These are phyloP conservation scores for Styphnolobium japonicum DNA, from an alignment of 306 rosid species.

Conservation along the genomic window DNA sequence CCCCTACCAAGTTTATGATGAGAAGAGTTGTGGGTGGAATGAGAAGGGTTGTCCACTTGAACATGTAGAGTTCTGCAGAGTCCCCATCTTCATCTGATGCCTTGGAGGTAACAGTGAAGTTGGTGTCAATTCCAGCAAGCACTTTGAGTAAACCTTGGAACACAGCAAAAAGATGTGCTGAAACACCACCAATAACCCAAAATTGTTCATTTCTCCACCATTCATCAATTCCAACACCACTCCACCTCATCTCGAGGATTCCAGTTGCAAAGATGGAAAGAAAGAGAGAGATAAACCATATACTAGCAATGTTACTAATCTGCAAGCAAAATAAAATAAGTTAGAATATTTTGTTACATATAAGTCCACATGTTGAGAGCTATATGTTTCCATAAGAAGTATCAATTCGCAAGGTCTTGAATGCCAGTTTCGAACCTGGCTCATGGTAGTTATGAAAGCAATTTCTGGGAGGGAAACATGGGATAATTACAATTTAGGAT, in stretches of 20 bases:
- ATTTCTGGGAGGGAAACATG: not conserved
- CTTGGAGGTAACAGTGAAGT: slow-evolving; percentile 97
- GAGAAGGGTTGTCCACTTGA: slow-evolving; percentile 96
- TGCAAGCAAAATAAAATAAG: slow-evolving; percentile 39
- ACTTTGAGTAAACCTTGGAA: slow-evolving; percentile 96
- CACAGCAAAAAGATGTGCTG: slow-evolving; percentile 88
- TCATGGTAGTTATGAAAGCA: not conserved
- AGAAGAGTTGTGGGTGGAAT: slow-evolving; percentile 95
- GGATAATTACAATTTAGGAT: not conserved
- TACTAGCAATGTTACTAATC: slow-evolving; percentile 96
- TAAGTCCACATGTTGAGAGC: not conserved
- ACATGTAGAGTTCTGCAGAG: slow-evolving; percentile 81
- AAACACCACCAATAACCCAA: slow-evolving; percentile 98
- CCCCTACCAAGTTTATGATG: slow-evolving; percentile 86
- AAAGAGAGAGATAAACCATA: slow-evolving; percentile 95
- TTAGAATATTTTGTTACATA: not conserved
- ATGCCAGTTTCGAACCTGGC: not conserved
- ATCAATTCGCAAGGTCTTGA: not conserved
- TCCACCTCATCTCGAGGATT: slow-evolving; percentile 99
- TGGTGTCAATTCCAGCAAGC: slow-evolving; percentile 92
- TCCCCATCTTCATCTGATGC: slow-evolving; percentile 96
- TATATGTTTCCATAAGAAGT: not conserved
- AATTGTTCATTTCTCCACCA: slow-evolving; percentile 99
- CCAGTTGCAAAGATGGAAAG: slow-evolving; percentile 95
- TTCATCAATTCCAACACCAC: slow-evolving; percentile 93